Evolutionary conservation across 202 grass and related monocot genomes (phyloP).

Genomic region (Cymbopogon flexuosus): DNA sequence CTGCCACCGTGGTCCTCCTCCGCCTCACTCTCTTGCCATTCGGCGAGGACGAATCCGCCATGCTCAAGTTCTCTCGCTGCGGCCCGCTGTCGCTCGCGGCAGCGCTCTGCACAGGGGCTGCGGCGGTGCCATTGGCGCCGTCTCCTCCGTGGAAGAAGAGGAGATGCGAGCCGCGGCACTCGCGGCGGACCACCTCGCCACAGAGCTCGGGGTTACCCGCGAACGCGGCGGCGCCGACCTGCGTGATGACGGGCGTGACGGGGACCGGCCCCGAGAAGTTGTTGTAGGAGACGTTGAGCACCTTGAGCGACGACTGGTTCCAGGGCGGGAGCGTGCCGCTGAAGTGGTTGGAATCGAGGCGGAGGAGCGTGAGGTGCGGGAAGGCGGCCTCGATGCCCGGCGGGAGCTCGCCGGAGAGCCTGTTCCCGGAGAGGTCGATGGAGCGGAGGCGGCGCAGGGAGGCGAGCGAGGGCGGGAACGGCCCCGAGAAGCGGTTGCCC

Average conservation of each 20-base stretch:
- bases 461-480: constrained; percentile 59
- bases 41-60: constrained; percentile 44
- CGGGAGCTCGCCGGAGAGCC: constrained; percentile 56
- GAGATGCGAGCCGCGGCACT: constrained; percentile 54
- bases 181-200: constrained; percentile 57
- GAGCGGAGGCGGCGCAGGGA: constrained; percentile 61
- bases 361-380: constrained; percentile 45
- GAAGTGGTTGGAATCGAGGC: constrained; percentile 73
- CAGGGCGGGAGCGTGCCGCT: constrained; percentile 61
- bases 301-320: constrained; percentile 69
- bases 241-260: constrained; percentile 45
- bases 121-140: constrained; percentile 10
- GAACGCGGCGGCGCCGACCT: constrained; percentile 45
- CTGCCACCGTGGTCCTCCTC: constrained; percentile 29
- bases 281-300: constrained; percentile 70
- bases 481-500: constrained; percentile 69
- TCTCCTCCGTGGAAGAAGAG: constrained; percentile 48
- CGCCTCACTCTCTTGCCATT: constrained; percentile 26
- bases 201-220: constrained; percentile 63
- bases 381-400: constrained; percentile 45
- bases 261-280: constrained; percentile 84
- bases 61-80: constrained; percentile 29
- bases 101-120: constrained; percentile 34
- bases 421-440: constrained; percentile 71
- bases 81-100: constrained; percentile 18